These are phyloP conservation scores for Aspergillus melleus DNA, from an alignment of 2,329 filamentous ascomycete genomes.

Conservation along the genomic window DNA sequence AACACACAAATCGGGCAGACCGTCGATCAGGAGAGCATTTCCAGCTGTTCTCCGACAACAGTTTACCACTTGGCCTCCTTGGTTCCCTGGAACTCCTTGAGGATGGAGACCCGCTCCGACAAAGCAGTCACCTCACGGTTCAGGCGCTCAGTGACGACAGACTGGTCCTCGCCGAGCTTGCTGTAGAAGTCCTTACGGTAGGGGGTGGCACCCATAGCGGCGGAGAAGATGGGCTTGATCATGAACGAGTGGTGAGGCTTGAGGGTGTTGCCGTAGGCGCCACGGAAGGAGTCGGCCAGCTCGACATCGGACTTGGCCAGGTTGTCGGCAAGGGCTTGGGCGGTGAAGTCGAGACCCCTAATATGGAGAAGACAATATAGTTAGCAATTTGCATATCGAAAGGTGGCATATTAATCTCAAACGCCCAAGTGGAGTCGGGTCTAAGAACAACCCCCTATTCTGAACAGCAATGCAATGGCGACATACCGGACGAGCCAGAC, in stretches of 20 bases:
- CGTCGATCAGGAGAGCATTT: not conserved
- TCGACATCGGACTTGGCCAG: conserved; percentile 67
- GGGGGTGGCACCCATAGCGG: conserved; percentile 89
- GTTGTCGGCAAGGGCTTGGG: conserved; percentile 78
- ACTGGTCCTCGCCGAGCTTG: conserved; percentile 63
- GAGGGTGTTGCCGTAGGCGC: conserved; percentile 80
- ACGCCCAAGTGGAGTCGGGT: conserved; percentile 2
- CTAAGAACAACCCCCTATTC: not conserved
- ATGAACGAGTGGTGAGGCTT: conserved; percentile 89
- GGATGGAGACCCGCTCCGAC: conserved; percentile 74
- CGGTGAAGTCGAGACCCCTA: conserved; percentile 92
- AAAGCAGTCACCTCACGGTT: conserved; percentile 72
- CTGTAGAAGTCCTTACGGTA: conserved; percentile 91
- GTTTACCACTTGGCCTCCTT: conserved; percentile 52
- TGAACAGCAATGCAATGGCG: not conserved
- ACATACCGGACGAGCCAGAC: conserved; percentile 81
- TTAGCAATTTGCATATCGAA: conserved; percentile 2
- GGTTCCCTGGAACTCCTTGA: conserved; percentile 63
- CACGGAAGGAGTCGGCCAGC: conserved; percentile 81
- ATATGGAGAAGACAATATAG: conserved; percentile 5
- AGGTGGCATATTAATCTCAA: not conserved
- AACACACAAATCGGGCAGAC: not conserved
- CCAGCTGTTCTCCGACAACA: not conserved
- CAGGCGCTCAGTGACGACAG: conserved; percentile 65
- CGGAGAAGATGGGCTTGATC: conserved; percentile 87